phyloP scores from a whole-genome alignment of 2,329 filamentous ascomycete genomes.

The Rachicladosporium sp. region DNA sequence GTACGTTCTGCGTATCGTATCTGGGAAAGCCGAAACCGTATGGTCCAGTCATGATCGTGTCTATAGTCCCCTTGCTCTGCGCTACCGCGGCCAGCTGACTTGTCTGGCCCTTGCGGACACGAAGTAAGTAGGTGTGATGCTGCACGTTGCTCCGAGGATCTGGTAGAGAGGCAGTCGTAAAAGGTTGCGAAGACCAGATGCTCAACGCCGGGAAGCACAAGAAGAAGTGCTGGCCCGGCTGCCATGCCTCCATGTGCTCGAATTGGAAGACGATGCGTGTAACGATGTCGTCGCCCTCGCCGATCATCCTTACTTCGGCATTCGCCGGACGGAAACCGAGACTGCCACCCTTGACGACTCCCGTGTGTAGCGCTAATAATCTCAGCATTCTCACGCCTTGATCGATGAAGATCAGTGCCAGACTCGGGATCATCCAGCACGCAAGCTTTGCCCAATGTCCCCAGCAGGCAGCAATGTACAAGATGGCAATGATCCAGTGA shows the following conservation, averaged over 20 bases:
- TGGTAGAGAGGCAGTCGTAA: conserved; percentile 49
- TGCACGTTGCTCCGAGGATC: conserved; percentile 15
- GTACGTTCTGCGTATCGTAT: conserved; percentile 9
- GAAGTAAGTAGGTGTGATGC: conserved; percentile 25
- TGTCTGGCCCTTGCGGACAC: conserved; percentile 42
- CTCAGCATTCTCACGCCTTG: conserved; percentile 47
- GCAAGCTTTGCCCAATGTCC: conserved; percentile 58
- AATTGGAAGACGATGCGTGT: conserved; percentile 54
- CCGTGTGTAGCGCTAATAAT: conserved; percentile 44
- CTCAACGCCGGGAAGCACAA: conserved; percentile 54
- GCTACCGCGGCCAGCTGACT: conserved; percentile 38
- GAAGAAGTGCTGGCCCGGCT: conserved; percentile 59
- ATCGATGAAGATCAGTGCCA: conserved; percentile 55
- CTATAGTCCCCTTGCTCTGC: conserved; percentile 18
- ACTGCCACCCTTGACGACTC: conserved; percentile 4
- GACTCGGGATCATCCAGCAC: conserved; percentile 55
- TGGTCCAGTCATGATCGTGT: conserved; percentile 50
- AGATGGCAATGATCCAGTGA: conserved; percentile 59
- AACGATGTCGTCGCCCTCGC: conserved; percentile 20
- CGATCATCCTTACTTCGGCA: conserved; percentile 21
- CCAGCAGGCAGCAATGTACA: conserved; percentile 66
- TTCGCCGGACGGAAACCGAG: conserved; percentile 45
- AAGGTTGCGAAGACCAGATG: conserved; percentile 62
- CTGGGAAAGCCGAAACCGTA: conserved; percentile 37
- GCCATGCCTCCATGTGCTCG: conserved; percentile 47